Conservation (phyloP, 805 yeast species). For the Komagataella pastoris region DNA sequence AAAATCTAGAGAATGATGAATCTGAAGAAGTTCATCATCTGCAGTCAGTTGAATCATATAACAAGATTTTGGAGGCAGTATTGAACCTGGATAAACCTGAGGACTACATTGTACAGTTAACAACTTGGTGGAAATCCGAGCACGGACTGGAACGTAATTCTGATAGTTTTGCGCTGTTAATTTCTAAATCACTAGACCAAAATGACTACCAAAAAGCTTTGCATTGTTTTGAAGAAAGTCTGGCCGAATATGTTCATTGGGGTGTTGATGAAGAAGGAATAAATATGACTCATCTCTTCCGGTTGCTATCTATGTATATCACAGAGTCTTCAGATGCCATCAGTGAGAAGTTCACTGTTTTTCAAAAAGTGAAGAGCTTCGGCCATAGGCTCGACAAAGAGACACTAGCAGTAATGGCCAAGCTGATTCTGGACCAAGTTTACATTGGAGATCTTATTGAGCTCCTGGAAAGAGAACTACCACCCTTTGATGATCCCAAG, state of each 20-base stretch:
- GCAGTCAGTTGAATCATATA: slow-evolving; percentile 9
- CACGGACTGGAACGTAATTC: slow-evolving; percentile 21
- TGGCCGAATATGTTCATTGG: slow-evolving; percentile 31
- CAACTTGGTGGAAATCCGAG: slow-evolving; percentile 16
- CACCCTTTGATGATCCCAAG: slow-evolving; percentile 3
- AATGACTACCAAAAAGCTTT: slow-evolving; percentile 21
- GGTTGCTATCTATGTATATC: slow-evolving; percentile 11
- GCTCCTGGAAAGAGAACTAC: slow-evolving; percentile 27
- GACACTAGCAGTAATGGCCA: slow-evolving; percentile 24
- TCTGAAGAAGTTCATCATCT: not conserved
- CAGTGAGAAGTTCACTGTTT: slow-evolving; percentile 3
- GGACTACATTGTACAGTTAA: slow-evolving; percentile 11
- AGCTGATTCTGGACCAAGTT: slow-evolving; percentile 19
- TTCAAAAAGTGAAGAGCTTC: slow-evolving; percentile 5
- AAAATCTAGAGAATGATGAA: slow-evolving; percentile 8
- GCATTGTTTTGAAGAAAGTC: slow-evolving; percentile 19
- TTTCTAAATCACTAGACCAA: slow-evolving; percentile 17
- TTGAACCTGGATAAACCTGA: slow-evolving; percentile 15
- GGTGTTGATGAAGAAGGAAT: slow-evolving; percentile 17
- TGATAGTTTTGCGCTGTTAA: slow-evolving; percentile 19
- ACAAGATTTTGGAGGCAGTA: slow-evolving; percentile 11
- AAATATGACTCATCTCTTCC: slow-evolving; percentile 14
- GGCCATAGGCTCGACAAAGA: slow-evolving; percentile 20
- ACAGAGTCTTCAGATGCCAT: not conserved
- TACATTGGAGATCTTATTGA: slow-evolving; percentile 25